Base-by-base conservation (phyloP, 148 eudicot genomes). In the Arctostaphylos glauca region DNA sequence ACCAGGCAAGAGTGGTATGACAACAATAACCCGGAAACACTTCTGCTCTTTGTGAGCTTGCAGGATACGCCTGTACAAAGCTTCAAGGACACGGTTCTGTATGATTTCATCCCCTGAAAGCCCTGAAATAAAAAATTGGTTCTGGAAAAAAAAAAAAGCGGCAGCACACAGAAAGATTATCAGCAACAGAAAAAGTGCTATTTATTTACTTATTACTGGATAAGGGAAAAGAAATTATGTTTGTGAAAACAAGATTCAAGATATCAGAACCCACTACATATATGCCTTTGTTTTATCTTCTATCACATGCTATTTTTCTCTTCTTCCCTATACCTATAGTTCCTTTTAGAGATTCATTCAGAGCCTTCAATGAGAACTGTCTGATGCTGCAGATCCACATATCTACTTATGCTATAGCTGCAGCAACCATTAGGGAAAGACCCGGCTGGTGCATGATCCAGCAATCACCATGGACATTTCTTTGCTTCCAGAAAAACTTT, bases 111-210 rank as follows among this genome's bases (percentile, higher is more conserved):
- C 98, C 80, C 93, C 97, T 74, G 94, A 89, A 84, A 96, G 95
- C 44, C 99, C 99, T 84, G 99, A 96, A 74, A 96, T 96, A 90
- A 96, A 96, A 90, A 96, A 94, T 78, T 96, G 99, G 86, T 96
- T 96, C 99, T 96, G 93, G 79, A 86, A 87, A 82, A 31, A 31
- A 31, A 31, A 31, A 23, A 78, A 90, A 83, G 83, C 62, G 67
- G 78, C 82, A 81, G 74, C 81, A 54, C 59, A 66, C 38, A 38
- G 81, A 55, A 53, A 23, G 48, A 15, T 46, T 71, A 64, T 76
- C 47, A 53, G 21, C 64, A 77, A 54, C 2, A 46, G 74, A 50
- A 14, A 66, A 68, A 68, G 74, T 38, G 3, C 19, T 41, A 68
- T 14, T 5, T 14, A 68, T 38, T 68, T 5, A 68, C 14, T 68